phyloP scores from a whole-genome alignment of 202 grass and related monocot species.

The Brachypodium distachyon region DNA sequence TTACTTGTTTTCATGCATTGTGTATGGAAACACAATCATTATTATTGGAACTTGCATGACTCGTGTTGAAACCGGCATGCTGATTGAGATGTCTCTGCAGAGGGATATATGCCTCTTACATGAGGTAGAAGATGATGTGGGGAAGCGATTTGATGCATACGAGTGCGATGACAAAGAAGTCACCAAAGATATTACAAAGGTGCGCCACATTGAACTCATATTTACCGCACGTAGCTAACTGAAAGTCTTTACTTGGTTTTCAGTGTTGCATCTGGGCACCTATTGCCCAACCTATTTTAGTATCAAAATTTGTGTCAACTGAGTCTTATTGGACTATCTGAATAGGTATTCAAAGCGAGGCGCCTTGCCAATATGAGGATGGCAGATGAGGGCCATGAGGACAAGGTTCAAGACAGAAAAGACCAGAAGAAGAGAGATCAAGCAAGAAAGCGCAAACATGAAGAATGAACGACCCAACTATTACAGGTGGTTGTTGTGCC shows the following conservation, averaged over 20 bases:
- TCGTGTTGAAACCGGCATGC: background rate
- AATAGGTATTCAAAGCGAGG: slow-evolving; percentile 69
- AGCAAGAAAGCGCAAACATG: slow-evolving; percentile 42
- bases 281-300: background rate
- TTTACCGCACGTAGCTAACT: background rate
- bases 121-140: slow-evolving; percentile 71
- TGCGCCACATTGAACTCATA: background rate
- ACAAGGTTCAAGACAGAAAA: slow-evolving; percentile 55
- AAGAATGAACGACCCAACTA: slow-evolving; percentile 35
- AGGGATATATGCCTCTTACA: slow-evolving; percentile 84
- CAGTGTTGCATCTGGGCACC: background rate
- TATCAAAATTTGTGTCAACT: background rate
- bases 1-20: background rate
- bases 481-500: too few species aligned
- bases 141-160: slow-evolving; percentile 47
- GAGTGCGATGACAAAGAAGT: slow-evolving; percentile 47
- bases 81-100: slow-evolving; percentile 36
- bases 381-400: slow-evolving; percentile 72
- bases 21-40: background rate
- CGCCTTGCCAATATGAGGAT: slow-evolving; percentile 71
- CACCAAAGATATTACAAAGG: slow-evolving; percentile 74
- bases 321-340: background rate
- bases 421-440: slow-evolving; percentile 53
- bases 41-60: background rate
- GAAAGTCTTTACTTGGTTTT: background rate